Conservation (phyloP, 805 yeast species). For the Vanderwaltozyma polyspora region DNA sequence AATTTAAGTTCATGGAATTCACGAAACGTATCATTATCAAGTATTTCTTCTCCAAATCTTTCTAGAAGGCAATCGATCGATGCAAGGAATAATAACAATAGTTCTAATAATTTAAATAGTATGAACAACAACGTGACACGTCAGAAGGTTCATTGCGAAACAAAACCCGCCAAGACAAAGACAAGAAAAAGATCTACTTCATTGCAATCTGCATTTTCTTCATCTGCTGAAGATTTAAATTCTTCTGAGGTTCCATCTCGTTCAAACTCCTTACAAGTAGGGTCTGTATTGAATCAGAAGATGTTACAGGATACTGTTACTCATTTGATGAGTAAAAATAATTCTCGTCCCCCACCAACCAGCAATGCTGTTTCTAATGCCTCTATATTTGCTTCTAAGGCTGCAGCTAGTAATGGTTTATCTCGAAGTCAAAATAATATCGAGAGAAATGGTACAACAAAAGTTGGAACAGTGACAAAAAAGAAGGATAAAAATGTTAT, state of each 20-base stretch:
- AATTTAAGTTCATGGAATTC: neutral
- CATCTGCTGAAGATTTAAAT: neutral
- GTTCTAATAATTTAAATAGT: neutral
- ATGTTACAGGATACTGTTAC: slow-evolving; percentile 14
- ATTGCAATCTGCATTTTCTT: slow-evolving; percentile 17
- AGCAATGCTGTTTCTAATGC: neutral
- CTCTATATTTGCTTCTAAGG: neutral
- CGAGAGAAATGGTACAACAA: neutral
- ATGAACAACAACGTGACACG: too few relatives aligned
- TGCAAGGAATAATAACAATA: neutral
- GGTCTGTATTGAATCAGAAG: slow-evolving; percentile 19
- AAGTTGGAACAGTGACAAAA: neutral
- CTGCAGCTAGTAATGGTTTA: neutral
- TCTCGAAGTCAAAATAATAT: neutral
- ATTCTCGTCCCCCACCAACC: neutral
- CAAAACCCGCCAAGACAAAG: slow-evolving; percentile 2
- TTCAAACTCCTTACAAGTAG: slow-evolving; percentile 24
- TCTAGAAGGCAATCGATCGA: slow-evolving; percentile 13
- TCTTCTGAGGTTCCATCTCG: slow-evolving; percentile 8
- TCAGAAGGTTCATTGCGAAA: slow-evolving; percentile 1
- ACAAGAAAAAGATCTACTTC: slow-evolving; percentile 26
- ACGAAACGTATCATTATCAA: neutral
- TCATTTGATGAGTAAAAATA: neutral
- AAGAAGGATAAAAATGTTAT: neutral
- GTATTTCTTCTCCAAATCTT: slow-evolving; percentile 8